Base-by-base conservation (phyloP, 1,139 yeast genomes). In the Candida labiduridarum region DNA sequence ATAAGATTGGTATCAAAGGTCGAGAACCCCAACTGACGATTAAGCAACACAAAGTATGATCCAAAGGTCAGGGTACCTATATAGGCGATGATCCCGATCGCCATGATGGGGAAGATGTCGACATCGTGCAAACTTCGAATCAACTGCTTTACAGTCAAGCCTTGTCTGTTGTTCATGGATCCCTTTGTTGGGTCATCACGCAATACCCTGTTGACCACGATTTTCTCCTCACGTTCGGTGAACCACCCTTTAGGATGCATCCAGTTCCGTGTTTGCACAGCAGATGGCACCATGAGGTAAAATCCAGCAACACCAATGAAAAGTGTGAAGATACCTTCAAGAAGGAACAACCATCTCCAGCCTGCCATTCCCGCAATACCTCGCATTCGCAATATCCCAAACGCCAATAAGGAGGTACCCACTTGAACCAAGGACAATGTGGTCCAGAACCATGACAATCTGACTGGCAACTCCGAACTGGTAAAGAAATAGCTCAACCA, bases 271-370 rank as follows among this genome's bases (percentile, higher is more conserved):
- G 88, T 84, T 55, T 81, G 82, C 1, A 74, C 79, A 0, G 78
- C 80, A 6, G 82, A 76, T 2, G 87, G 82, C 30, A 84, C 86
- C 87, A 86, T 83, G 52, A 76, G 65, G 60, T 78, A 82, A 50
- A 68, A 78, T 1, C 84, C 70, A 18, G 69, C 60, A 38, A 84
- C 46, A 0, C 90, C 91, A 59, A 86, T 74, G 2, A 63, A 25
- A 6, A 85, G 64, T 1, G 90, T 84, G 49, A 83, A 61, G 2
- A 76, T 50, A 86, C n/a, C n/a, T n/a, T n/a, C n/a, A n/a, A n/a
- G n/a, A n/a, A n/a, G n/a, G n/a, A n/a, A n/a, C n/a, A n/a, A 66
- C 85, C 85, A 85, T 56, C 79, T 71, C 89, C 89, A 84, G 18
- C 89, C 88, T 33, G 64, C 62, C 47, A 53, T 49, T 2, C 65